Percentiles rank a stretch among this genome's conserved stretches.
These are phyloP conservation scores for Barnettozyma hawaiiensis DNA, from an alignment of 1,139 yeast species.

Conservation along the genomic window DNA sequence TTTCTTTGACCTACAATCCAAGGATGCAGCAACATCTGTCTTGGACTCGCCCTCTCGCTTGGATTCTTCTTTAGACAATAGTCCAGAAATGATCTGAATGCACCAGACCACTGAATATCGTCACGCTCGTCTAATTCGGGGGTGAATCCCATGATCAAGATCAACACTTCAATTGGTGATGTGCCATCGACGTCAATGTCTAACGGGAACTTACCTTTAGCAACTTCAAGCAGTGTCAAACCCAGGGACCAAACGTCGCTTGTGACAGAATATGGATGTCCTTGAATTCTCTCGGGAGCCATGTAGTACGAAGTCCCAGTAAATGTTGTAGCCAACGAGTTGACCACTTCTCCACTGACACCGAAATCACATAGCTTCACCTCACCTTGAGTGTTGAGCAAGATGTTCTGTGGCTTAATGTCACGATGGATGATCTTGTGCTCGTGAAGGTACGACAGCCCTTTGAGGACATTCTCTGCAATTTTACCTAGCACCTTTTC, in stretches of 20 bases:
- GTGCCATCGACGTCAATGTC: constrained; percentile 34
- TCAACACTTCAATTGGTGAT: constrained; percentile 81
- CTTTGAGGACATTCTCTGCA: constrained; percentile 78
- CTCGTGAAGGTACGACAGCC: constrained; percentile 82
- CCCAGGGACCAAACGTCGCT: constrained; percentile 98
- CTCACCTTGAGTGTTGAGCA: constrained; percentile 68
- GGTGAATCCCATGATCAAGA: constrained; percentile 74
- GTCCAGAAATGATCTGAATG: constrained; percentile 76
- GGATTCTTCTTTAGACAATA: constrained; percentile 81
- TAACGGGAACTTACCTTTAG: constrained; percentile 81
- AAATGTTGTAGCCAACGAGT: constrained; percentile 90
- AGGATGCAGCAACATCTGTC: constrained; percentile 88
- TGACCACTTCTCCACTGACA: constrained; percentile 95
- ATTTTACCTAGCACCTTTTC: constrained; percentile 89
- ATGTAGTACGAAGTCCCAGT: constrained; percentile 96
- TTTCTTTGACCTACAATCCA: constrained; percentile 77
- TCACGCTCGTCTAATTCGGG: constrained; percentile 75
- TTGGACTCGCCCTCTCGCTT: constrained; percentile 78
- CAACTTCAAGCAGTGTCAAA: constrained; percentile 84
- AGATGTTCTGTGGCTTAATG: constrained; percentile 87
- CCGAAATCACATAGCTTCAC: constrained; percentile 96
- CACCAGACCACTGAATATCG: constrained; percentile 73
- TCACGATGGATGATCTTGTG: constrained; percentile 88
- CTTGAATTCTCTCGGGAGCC: constrained; percentile 97
- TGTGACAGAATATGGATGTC: constrained; percentile 90